Base-by-base conservation (phyloP, 106 monocot species). In the Apostasia ramifera region DNA sequence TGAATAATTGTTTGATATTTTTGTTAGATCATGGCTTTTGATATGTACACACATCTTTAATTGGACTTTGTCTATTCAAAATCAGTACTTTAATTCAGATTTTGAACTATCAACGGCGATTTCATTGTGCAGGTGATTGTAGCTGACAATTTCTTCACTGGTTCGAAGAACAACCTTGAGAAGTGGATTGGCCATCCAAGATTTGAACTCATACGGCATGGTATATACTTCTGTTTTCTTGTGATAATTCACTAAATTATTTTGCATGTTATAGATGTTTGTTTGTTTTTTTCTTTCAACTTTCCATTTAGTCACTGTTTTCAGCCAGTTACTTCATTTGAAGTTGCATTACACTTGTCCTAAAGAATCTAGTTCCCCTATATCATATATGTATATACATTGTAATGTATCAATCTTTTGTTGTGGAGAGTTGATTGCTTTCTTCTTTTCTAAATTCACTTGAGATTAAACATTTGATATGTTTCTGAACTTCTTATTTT, bases 191-290 rank as follows among this genome's bases (percentile, higher is more conserved):
- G 82, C 1, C 85, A 89, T 78, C 85, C 81, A 55, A 78, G 81
- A 78, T 81, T 91, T 73, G 90, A 91, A 64, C 90, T 91, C 66
- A 91, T 91, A 57, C 83, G 90, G 39, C 90, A 91, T 79, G 90
- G 90, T 88, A 81, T 13, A 72, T 61, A 51, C 51, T 3, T 49
- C 2, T 63, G 43, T 8, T 43, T 45, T n/a, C 63, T 44, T 45
- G 3, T 38, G 10, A 52, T 52, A 4, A 6, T 52, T 4, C 10
- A 6, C 4, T 52, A 6, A 6, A 10, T 6, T 4, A 52, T 10
- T 6, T 10, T 6, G 52, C 40, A 68, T 53, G 13, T 42, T 37
- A 53, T 41, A 53, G 40, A 1, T 39, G 38, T 51, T 50, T 3
- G 0, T 50, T 39, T 66, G 38, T 66, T 38, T 51, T 1, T 51